phyloP scores from a whole-genome alignment of 2,329 filamentous ascomycete species.

The Calonectria leucothoes region DNA sequence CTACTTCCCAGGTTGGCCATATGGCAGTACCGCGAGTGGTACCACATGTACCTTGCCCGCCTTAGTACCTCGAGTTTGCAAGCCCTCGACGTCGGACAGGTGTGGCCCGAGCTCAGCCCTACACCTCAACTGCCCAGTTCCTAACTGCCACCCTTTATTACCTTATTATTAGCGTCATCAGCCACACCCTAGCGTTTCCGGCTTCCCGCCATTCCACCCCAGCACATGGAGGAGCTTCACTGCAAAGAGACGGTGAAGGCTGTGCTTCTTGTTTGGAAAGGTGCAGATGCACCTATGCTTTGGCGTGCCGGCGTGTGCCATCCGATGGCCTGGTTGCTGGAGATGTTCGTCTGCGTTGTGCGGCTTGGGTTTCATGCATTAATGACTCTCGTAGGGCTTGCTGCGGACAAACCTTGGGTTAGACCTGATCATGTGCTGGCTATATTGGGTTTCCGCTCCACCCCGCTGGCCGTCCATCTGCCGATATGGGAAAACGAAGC shows the following conservation, averaged over 20 bases:
- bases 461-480: constrained; percentile 2
- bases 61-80: constrained; percentile 13
- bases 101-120: constrained; percentile 43
- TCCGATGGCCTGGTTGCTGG: constrained; percentile 19
- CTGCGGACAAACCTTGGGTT: constrained; percentile 1
- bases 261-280: constrained; percentile 20
- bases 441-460: not conserved
- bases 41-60: constrained; percentile 19
- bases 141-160: constrained; percentile 35
- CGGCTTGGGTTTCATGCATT: constrained; percentile 6
- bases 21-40: constrained; percentile 21
- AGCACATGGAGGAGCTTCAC: constrained; percentile 20
- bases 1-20: constrained; percentile 20
- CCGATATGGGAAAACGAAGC: constrained; percentile 10
- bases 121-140: constrained; percentile 33
- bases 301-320: constrained; percentile 15
- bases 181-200: constrained; percentile 43
- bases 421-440: not conserved
- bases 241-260: constrained; percentile 36
- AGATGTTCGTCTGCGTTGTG: not conserved
- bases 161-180: constrained; percentile 41
- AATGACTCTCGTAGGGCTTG: constrained; percentile 8
- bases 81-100: not conserved
- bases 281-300: not conserved
- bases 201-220: constrained; percentile 41